A percentile compares a stretch with the other conserved stretches of the same genome.
phyloP scores from a whole-genome alignment of 2,329 filamentous ascomycete genomes.

The Gremmenia infestans region DNA sequence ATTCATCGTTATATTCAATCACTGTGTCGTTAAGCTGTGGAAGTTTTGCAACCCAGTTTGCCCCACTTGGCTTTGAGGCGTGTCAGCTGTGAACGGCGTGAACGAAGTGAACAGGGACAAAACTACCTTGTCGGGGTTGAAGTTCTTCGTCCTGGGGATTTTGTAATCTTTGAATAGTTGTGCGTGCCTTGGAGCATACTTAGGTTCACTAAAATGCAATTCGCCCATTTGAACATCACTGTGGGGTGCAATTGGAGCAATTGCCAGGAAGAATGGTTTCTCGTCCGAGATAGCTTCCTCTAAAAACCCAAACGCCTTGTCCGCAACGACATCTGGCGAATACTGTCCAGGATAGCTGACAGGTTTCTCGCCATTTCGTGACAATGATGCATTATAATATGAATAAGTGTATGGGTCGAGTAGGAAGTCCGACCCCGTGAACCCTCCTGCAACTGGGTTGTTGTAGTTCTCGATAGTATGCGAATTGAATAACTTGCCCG shows the following conservation, averaged over 20 bases:
- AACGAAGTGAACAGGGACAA: neutral
- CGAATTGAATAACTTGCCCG: slow-evolving; percentile 63
- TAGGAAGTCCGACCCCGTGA: slow-evolving; percentile 46
- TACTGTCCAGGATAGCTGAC: slow-evolving; percentile 43
- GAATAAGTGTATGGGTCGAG: slow-evolving; percentile 62
- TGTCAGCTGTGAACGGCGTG: neutral
- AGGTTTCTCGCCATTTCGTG: slow-evolving; percentile 51
- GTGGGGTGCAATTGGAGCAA: slow-evolving; percentile 63
- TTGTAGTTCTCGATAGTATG: slow-evolving; percentile 57
- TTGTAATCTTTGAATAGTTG: slow-evolving; percentile 54
- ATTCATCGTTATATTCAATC: slow-evolving; percentile 44
- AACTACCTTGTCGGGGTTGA: slow-evolving; percentile 56
- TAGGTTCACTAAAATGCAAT: slow-evolving; percentile 35
- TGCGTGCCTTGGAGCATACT: slow-evolving; percentile 54
- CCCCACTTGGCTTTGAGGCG: slow-evolving; percentile 34
- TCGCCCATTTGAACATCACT: slow-evolving; percentile 35
- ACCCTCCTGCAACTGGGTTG: slow-evolving; percentile 51
- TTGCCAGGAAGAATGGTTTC: slow-evolving; percentile 59
- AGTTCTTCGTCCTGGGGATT: slow-evolving; percentile 57
- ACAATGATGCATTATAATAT: slow-evolving; percentile 59
- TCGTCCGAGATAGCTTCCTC: slow-evolving; percentile 49
- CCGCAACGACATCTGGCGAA: slow-evolving; percentile 49
- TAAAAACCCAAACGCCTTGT: slow-evolving; percentile 54
- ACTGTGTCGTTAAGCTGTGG: slow-evolving; percentile 36
- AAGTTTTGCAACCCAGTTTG: slow-evolving; percentile 41